Evolutionary conservation across 805 yeast genomes (phyloP).

Genomic region (Yarrowia alimentaria): DNA sequence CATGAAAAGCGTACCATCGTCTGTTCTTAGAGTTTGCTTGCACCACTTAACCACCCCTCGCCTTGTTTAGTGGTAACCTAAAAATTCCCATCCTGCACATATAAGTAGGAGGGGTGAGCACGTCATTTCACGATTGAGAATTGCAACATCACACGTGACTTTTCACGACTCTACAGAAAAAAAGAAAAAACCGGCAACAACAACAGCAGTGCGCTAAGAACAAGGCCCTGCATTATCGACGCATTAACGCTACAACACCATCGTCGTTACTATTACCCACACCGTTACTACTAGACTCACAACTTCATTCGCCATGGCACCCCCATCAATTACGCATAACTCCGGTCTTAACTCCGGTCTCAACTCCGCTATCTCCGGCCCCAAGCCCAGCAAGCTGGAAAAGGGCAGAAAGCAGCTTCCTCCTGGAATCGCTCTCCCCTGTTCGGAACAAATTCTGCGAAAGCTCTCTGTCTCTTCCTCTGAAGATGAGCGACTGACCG

Average conservation of each 20-base stretch:
- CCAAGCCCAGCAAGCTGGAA: no score
- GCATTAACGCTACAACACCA: not conserved
- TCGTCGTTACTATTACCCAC: not conserved
- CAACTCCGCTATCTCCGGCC: no score
- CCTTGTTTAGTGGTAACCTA: not conserved
- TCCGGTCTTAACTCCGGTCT: no score
- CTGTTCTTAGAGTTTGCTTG: conserved; percentile 4
- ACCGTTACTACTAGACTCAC: conserved; percentile 6
- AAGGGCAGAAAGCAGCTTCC: conserved; percentile 15
- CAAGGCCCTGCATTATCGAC: conserved; percentile 26
- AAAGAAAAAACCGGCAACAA: not conserved
- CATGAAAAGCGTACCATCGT: not conserved
- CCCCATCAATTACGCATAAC: conserved; percentile 1
- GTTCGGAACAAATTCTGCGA: conserved; percentile 25
- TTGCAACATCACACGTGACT: conserved; percentile 31
- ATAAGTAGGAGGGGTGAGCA: conserved; percentile 24
- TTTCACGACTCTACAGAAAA: not conserved
- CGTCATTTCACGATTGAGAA: conserved; percentile 24
- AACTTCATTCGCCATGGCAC: conserved; percentile 3
- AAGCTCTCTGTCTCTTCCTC: conserved; percentile 18
- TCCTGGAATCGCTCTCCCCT: conserved; percentile 6
- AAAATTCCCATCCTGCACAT: conserved; percentile 1
- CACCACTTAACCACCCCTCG: conserved; percentile 1
- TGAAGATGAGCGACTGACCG: conserved; percentile 18
- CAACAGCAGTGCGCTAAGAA: conserved; percentile 1